Evolutionary conservation across 805 yeast genomes (phyloP), one percentile per base, ranked within the genome.

Genomic region (Candida andamanensis): DNA sequence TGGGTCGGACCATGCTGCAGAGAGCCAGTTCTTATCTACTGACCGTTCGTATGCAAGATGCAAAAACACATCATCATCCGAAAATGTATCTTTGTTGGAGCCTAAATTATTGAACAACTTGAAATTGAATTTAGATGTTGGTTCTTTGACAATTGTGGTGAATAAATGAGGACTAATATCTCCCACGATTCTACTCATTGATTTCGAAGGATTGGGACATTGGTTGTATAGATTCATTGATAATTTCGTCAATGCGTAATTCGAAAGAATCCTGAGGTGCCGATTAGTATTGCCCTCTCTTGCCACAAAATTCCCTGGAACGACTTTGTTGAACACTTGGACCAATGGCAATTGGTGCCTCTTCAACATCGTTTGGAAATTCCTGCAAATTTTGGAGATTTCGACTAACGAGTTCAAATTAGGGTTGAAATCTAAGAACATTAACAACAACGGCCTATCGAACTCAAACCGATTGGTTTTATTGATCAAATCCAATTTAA

Each of bases 1-100:
- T 29, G 89, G 90, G 48, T 90, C 95, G 0, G 92, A 69, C 94
- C 97, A 86, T 1, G 94, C 80, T 0, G 85, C 94, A 15, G 79
- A 76, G 26, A 86, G 68, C 95, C 96, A 90, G 33, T 75, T 76
- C 39, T 77, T 78, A 52, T 89, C 95, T 3, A 74, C 64, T 0
- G 95, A 81, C 32, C 95, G 56, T 18, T 86, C 85, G 47, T 89
- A 90, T 1, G 95, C 86, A 8, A 92, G 67, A 50, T 92, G 97
- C 15, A 90, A 63, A 45, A 77, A 84, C 1, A 84, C 66, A 46
- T 87, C 95, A 38, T 81, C 83, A n/a, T 69, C 48, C 24, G 48
- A 50, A 28, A 46, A 41, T 13, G 49, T 50, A 9, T 42, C 49
- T 10, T 35, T 42, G 17, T 33, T 36, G 3, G 31, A 30, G 15